Evolutionary conservation across 2,329 filamentous ascomycete species (phyloP).

Genomic region (Pleurostoma richardsiae): DNA sequence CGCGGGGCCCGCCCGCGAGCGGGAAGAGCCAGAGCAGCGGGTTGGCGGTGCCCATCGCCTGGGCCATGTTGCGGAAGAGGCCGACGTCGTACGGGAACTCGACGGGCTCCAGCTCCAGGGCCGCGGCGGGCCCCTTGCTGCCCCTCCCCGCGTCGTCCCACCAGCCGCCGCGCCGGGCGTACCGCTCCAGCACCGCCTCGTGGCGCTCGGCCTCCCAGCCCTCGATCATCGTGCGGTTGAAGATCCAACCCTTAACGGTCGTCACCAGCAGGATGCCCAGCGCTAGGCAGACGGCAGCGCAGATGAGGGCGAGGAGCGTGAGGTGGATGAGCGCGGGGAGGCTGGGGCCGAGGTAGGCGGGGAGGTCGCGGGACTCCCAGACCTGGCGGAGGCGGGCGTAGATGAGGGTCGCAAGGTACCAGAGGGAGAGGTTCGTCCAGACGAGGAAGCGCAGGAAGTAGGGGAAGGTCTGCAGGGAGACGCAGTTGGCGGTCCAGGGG

Average conservation of each 20-base stretch:
- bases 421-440: constrained; percentile 62
- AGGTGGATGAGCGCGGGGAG: constrained; percentile 54
- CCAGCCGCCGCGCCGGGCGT: constrained; percentile 33
- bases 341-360: constrained; percentile 69
- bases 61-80: constrained; percentile 66
- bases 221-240: constrained; percentile 79
- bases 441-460: constrained; percentile 76
- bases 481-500: constrained; percentile 80
- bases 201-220: constrained; percentile 68
- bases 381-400: constrained; percentile 52
- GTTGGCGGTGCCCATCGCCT: constrained; percentile 70
- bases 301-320: constrained; percentile 52
- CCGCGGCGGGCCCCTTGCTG: constrained; percentile 22
- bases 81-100: constrained; percentile 83
- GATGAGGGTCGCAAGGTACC: constrained; percentile 56
- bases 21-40: constrained; percentile 65
- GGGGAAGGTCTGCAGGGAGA: constrained; percentile 75
- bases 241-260: constrained; percentile 57
- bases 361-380: constrained; percentile 62
- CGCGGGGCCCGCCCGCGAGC: constrained; percentile 45
- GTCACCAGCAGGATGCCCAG: constrained; percentile 62
- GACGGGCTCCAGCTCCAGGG: constrained; percentile 50
- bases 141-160: constrained; percentile 22
- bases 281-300: constrained; percentile 54
- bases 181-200: constrained; percentile 47